Evolutionary conservation across 106 monocot genomes (phyloP).

Genomic region (Chionographis japonica): DNA sequence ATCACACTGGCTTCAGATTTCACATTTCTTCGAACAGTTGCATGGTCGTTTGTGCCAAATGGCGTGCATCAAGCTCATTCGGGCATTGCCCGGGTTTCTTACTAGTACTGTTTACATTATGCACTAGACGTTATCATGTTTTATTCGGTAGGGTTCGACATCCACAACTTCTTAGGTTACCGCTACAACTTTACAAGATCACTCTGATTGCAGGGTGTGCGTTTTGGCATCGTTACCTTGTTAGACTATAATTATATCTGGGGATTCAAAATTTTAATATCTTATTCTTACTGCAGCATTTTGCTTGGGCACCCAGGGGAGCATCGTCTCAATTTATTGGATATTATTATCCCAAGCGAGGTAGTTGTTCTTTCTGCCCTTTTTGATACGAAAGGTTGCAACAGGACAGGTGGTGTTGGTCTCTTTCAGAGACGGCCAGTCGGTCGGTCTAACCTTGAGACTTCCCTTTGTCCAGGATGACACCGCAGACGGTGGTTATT

Average conservation of each 20-base stretch:
- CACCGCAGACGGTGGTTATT: slow-evolving; percentile 7
- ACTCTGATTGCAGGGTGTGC: not conserved
- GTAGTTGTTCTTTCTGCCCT: not conserved
- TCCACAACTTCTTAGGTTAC: no score
- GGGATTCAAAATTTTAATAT: not conserved
- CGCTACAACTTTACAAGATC: no score
- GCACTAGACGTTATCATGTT: no score
- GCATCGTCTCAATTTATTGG: not conserved
- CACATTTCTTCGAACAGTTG: no score
- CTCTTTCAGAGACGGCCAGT: no score
- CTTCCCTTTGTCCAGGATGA: slow-evolving; percentile 19
- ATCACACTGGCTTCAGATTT: no score
- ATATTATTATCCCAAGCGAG: not conserved
- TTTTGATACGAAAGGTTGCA: not conserved
- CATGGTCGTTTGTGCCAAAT: no score
- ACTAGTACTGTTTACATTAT: no score
- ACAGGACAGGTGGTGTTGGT: not conserved
- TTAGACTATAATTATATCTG: not conserved
- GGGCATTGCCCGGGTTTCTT: no score
- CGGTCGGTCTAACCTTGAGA: no score
- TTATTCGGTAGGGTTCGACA: no score
- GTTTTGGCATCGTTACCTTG: not conserved
- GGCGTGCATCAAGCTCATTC: no score
- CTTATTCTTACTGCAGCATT: not conserved
- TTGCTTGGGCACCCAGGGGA: not conserved